Conservation (phyloP, 257 asterid genomes). For the Vinca minor region DNA sequence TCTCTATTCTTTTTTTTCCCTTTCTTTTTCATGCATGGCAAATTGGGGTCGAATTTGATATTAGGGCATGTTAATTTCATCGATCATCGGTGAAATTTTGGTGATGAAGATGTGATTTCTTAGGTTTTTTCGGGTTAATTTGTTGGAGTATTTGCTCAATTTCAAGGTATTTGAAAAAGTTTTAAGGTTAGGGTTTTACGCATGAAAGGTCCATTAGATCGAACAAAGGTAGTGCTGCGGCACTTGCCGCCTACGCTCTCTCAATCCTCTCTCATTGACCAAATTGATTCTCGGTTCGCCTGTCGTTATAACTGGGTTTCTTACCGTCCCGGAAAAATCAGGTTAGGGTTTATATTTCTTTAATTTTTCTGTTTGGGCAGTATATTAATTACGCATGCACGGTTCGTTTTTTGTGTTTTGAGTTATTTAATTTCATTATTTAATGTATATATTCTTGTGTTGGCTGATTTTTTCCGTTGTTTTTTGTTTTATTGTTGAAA, state of each 20-base stretch:
- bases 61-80: conserved; percentile 35
- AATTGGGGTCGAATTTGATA: conserved; percentile 27
- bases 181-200: conserved; percentile 55
- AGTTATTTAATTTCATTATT: neutral
- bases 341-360: conserved; percentile 39
- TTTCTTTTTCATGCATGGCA: conserved; percentile 40
- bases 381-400: too few species aligned
- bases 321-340: conserved; percentile 69
- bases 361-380: neutral
- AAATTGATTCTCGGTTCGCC: conserved; percentile 70
- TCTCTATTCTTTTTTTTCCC: conserved; percentile 14
- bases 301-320: conserved; percentile 73
- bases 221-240: conserved; percentile 95
- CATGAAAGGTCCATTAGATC: conserved; percentile 95
- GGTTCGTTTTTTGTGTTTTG: neutral
- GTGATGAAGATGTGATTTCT: conserved; percentile 41
- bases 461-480: neutral
- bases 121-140: conserved; percentile 27
- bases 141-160: conserved; percentile 9
- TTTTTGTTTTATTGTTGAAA: neutral
- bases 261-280: conserved; percentile 78
- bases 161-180: conserved; percentile 13
- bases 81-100: conserved; percentile 18
- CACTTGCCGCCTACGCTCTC: conserved; percentile 98
- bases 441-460: neutral